Conservation (phyloP, 257 asterid species). For the Asclepias syriaca region DNA sequence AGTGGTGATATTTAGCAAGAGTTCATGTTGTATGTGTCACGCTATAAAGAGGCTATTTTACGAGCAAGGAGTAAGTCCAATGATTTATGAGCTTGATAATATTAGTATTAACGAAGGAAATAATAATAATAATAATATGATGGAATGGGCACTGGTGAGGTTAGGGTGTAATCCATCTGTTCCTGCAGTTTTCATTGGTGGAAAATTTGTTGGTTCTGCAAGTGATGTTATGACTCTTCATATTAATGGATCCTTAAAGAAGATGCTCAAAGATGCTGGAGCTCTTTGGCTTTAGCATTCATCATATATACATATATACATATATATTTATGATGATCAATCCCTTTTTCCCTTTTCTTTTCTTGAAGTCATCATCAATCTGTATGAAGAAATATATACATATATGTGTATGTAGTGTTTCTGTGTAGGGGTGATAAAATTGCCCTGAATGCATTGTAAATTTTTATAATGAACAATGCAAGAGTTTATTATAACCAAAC, state of each 20-base stretch:
- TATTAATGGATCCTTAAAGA: constrained; percentile 22
- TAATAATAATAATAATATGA: no score
- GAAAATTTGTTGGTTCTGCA: constrained; percentile 18
- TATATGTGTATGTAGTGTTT: not conserved
- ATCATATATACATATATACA: no score
- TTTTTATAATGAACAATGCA: constrained; percentile 7
- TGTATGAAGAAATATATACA: no score
- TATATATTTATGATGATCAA: no score
- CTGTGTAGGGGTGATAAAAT: not conserved
- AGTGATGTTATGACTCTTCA: constrained; percentile 26
- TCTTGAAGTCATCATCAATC: no score
- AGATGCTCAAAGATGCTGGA: constrained; percentile 29
- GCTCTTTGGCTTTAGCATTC: constrained; percentile 26
- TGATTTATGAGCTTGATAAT: constrained; percentile 26
- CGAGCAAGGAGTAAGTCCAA: constrained; percentile 26
- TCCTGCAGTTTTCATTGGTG: constrained; percentile 30
- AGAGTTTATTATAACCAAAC: no score
- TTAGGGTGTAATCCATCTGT: constrained; percentile 21
- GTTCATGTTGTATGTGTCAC: constrained; percentile 31
- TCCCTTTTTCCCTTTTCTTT: no score
- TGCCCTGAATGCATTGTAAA: constrained; percentile 2
- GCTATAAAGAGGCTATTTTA: constrained; percentile 30
- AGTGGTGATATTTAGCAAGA: constrained; percentile 32
- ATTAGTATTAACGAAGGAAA: constrained; percentile 4
- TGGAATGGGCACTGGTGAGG: constrained; percentile 17